phyloP scores from a whole-genome alignment of 225 moss, liverwort and hornwort species.

The Asterella californica region DNA sequence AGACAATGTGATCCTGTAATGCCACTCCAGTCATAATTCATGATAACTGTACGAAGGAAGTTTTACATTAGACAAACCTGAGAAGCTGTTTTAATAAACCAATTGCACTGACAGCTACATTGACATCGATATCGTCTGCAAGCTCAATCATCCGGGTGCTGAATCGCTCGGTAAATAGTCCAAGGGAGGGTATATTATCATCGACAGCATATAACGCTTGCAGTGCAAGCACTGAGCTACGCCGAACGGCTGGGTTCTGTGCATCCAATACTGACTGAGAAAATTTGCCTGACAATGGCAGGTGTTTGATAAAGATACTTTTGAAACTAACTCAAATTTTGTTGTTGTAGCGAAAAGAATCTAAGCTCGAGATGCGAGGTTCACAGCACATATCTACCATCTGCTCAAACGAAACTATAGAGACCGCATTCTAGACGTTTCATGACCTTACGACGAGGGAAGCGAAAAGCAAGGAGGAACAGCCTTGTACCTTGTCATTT shows the following conservation, averaged over 20 bases:
- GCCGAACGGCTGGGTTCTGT: constrained; percentile 82
- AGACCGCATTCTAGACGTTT: background rate
- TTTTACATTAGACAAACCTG: constrained; percentile 36
- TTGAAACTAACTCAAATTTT: background rate
- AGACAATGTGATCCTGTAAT: background rate
- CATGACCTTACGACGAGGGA: background rate
- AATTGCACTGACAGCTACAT: constrained; percentile 91
- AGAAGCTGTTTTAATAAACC: constrained; percentile 89
- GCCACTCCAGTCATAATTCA: background rate
- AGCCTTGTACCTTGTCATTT: constrained; percentile 76
- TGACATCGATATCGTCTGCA: constrained; percentile 94
- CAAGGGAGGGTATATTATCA: constrained; percentile 93
- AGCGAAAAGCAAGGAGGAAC: background rate
- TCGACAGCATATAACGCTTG: constrained; percentile 88
- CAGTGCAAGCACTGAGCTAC: constrained; percentile 86
- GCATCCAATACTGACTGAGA: constrained; percentile 7
- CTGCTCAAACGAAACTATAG: too few relatives aligned
- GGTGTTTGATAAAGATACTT: background rate
- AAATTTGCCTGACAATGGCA: background rate
- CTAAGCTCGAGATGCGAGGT: too few relatives aligned
- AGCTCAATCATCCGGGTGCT: constrained; percentile 96
- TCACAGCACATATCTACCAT: background rate
- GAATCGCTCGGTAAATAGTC: constrained; percentile 91
- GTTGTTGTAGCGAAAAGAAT: too few relatives aligned
- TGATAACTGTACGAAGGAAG: background rate